Evolutionary conservation across 148 eudicot species (phyloP), one percentile per base, ranked within the genome.

Genomic region (Beta vulgaris): DNA sequence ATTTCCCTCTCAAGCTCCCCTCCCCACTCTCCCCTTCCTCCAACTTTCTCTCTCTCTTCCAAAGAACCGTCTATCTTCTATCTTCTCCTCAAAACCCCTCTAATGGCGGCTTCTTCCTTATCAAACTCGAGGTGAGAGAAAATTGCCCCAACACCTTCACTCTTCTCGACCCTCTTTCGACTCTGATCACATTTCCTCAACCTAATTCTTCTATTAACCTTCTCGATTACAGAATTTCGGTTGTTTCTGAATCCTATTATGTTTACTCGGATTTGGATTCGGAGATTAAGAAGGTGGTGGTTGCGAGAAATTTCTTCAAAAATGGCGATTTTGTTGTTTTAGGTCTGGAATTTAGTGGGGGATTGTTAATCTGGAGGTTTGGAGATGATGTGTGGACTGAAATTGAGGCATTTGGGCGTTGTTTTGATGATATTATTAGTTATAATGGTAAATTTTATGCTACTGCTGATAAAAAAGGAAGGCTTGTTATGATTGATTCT

Each of bases 391-490:
- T 0, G 0, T 79, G 82, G 82, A 68, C 73, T 65, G 13, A 25
- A 13, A 73, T 79, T 21, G 46, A 1, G 2, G 18, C 34, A 12
- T 16, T 3, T 43, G 73, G 34, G 31, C 58, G 74, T 8, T 0
- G 10, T 3, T 73, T 73, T 28, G 69, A 73, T 68, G 78, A 79
- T 35, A n/a, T 79, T 26, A 40, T 74, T 7, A 35, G 60, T 29
- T 74, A 32, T 39, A 9, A 48, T 8, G 77, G 82, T 0, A 79
- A 68, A 2, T 73, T 79, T n/a, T 79, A 67, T 62, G 82, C 77
- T n/a, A 73, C 73, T 6, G 61, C 73, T 46, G 78, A 73, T 44
- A 6, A 3, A 6, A 79, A 29, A 21, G 82, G 82, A 54, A 68
- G 77, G 36, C 25, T 79, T 6, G 62, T 79, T 25, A 46, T 73